A percentile compares a stretch with the other conserved stretches of the same genome.
Conservation (phyloP, 352 stramenopile genomes). For the Pythium brachiatum region DNA sequence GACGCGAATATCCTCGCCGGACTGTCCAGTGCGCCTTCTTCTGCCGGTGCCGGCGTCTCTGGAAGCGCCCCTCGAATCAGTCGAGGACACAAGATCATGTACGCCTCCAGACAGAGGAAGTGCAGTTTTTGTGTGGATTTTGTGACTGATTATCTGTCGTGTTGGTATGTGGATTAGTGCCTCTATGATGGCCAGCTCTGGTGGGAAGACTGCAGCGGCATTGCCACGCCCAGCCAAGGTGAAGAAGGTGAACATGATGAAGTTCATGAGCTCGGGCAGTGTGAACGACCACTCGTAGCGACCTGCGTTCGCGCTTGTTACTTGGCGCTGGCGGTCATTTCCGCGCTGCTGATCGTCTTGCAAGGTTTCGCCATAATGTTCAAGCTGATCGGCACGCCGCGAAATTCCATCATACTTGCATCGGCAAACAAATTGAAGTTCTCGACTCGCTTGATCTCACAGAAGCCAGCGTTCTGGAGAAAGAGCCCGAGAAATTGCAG, state of each 20-base stretch:
- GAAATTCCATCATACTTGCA: conserved; percentile 40
- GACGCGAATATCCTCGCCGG: conserved; percentile 5
- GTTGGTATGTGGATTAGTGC: conserved; percentile 15
- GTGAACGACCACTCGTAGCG: conserved; percentile 1
- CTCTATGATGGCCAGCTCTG: conserved; percentile 21
- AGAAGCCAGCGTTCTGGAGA: conserved; percentile 52
- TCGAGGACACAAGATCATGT: conserved; percentile 60
- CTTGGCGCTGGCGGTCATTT: background rate
- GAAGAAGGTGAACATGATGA: conserved; percentile 82
- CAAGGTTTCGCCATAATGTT: conserved; percentile 53
- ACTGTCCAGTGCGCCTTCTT: background rate
- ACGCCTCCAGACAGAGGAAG: conserved; percentile 17
- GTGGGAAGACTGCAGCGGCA: background rate
- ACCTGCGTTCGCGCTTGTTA: background rate
- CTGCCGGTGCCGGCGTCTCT: background rate
- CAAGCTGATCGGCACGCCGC: conserved; percentile 55
- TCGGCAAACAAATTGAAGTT: conserved; percentile 61
- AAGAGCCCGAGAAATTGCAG: conserved; percentile 44
- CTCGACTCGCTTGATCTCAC: conserved; percentile 41
- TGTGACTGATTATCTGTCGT: background rate
- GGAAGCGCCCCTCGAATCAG: conserved; percentile 21
- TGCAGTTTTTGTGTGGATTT: background rate
- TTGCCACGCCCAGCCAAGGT: conserved; percentile 27
- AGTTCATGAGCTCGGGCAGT: conserved; percentile 56
- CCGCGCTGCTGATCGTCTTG: conserved; percentile 13